These are phyloP conservation scores for Aspergillus fumigatus DNA, from an alignment of 2,329 filamentous ascomycete genomes.

Conservation along the genomic window DNA sequence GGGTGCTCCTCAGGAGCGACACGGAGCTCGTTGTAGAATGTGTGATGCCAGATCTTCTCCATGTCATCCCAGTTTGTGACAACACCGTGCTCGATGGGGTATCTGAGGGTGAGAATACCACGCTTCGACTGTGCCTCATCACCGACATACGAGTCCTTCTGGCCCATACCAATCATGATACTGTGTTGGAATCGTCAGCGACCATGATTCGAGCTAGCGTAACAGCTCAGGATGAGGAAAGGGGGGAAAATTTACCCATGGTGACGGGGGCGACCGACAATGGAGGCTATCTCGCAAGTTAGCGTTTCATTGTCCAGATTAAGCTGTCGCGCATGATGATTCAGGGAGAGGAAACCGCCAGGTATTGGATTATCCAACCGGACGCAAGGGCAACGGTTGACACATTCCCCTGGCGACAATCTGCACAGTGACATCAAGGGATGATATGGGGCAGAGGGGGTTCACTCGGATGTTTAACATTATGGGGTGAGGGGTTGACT, in stretches of 20 bases:
- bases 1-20: constrained; percentile 99
- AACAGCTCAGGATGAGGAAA: constrained; percentile 1
- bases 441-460: constrained; percentile 10
- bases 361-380: constrained; percentile 1
- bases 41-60: constrained; percentile 99
- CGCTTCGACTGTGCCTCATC: constrained; percentile 99
- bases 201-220: constrained; percentile 4
- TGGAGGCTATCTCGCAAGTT: constrained; percentile 66
- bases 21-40: constrained; percentile 99
- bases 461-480: constrained; percentile 9
- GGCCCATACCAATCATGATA: constrained; percentile 99
- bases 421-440: neutral
- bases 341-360: neutral
- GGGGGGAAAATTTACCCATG: constrained; percentile 75
- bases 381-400: constrained; percentile 23
- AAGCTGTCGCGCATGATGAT: neutral
- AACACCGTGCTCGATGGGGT: constrained; percentile 99
- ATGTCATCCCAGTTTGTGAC: constrained; percentile 99
- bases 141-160: constrained; percentile 99
- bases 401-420: neutral
- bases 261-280: constrained; percentile 98
- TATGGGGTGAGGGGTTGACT: constrained; percentile 51
- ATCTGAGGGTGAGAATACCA: constrained; percentile 99
- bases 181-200: constrained; percentile 49
- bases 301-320: constrained; percentile 12